Evolutionary conservation across 2,329 filamentous ascomycete species (phyloP), one percentile per base, ranked within the genome.

Genomic region (Orbilia javanica): DNA sequence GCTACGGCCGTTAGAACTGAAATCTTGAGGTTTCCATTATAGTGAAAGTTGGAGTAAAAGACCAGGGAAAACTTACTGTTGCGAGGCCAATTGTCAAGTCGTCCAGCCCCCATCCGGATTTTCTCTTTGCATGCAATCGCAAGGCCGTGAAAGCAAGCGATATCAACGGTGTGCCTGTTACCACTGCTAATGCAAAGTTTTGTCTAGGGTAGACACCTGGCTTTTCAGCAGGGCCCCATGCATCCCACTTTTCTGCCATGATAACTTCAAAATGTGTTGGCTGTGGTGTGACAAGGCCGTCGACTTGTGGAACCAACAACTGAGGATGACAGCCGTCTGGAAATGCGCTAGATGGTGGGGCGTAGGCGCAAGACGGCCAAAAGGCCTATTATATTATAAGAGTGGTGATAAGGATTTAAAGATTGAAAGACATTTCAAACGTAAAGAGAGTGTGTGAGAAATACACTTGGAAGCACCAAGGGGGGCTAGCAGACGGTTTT

Each of bases 1-100:
- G 82, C 60, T 84, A 82, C 83, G 81, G 83, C 64, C 7, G 77
- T 60, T 78, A 57, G n/a, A n/a, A n/a, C n/a, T n/a, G n/a, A n/a
- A n/a, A n/a, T n/a, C n/a, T n/a, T n/a, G n/a, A n/a, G 52, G 36
- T 57, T 39, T 36, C 3, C n/a, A 2, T 27, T 27, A 29, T 52
- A 15, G 7, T 3, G 1, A 52, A 42, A 42, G 15, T n/a, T n/a
- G 15, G 4, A 4, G 15, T 22, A 48, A 25, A 1, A 22, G 20
- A 3, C 20, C n/a, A 25, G 20, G 22, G 10, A 50, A 22, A 25
- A 63, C 79, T 66, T 76, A 80, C 80, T 8, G 82, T 79, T 39
- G 84, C 83, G 18, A 84, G 25, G 15, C 83, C 82, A 74, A 85
- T 84, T 31, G 84, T 79, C 82, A 83, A 84, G 82, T 85, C 84